Percentiles rank a stretch among this genome's conserved stretches.
phyloP scores from a whole-genome alignment of 2,329 filamentous ascomycete genomes.

The Claviceps cyperi region DNA sequence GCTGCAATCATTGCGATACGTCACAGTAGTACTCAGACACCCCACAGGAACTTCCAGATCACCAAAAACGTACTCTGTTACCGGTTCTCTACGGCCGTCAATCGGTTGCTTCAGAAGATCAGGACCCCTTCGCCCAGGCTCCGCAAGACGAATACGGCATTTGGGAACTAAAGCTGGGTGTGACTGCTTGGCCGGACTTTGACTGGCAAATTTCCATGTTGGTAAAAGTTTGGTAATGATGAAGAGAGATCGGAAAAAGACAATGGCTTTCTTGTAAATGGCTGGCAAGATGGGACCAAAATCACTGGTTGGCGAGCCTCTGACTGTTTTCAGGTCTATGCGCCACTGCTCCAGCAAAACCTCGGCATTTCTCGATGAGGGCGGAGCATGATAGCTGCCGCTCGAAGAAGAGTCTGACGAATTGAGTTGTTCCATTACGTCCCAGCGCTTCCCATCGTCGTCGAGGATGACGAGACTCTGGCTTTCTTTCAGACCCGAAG shows the following conservation, averaged over 20 bases:
- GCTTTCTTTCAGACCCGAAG: conserved; percentile 61
- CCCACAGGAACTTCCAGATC: conserved; percentile 79
- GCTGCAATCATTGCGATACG: conserved; percentile 76
- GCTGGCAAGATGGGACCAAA: conserved; percentile 59
- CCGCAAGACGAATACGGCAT: conserved; percentile 61
- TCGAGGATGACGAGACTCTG: conserved; percentile 82
- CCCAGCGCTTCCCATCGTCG: conserved; percentile 81
- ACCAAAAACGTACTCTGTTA: conserved; percentile 67
- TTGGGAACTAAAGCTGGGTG: conserved; percentile 55
- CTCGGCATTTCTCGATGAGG: conserved; percentile 43
- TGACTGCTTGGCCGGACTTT: conserved; percentile 57
- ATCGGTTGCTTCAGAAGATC: conserved; percentile 46
- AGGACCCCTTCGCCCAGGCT: conserved; percentile 35
- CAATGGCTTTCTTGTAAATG: conserved; percentile 93
- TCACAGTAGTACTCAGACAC: conserved; percentile 64
- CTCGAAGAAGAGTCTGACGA: conserved; percentile 37
- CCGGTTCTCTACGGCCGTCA: conserved; percentile 25
- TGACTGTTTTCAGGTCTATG: conserved; percentile 52
- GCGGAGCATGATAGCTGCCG: conserved; percentile 27
- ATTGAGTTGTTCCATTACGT: conserved; percentile 72
- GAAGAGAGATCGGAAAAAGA: conserved; percentile 83
- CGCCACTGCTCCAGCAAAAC: conserved; percentile 86
- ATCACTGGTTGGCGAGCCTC: conserved; percentile 37
- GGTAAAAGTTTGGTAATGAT: conserved; percentile 71
- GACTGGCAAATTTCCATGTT: conserved; percentile 68